These are phyloP conservation scores for Hyaloscypha variabilis DNA, from an alignment of 495 filamentous ascomycete species.

Conservation along the genomic window DNA sequence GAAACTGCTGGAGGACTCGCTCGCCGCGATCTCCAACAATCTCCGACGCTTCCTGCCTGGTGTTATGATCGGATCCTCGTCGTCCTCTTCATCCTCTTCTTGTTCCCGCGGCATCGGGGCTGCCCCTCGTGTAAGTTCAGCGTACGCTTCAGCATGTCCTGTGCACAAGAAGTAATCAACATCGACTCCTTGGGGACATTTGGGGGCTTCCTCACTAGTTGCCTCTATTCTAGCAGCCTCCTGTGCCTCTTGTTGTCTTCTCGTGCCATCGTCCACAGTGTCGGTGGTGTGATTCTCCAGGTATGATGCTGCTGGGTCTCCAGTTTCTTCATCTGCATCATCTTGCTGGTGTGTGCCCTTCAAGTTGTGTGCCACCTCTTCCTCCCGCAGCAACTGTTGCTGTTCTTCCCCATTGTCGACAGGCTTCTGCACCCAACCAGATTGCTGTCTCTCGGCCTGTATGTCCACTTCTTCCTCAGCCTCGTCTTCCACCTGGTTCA, in stretches of 20 bases:
- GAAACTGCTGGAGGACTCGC: constrained; percentile 16
- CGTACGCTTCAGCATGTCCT: not conserved
- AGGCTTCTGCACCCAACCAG: too few species aligned
- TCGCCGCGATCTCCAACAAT: constrained; percentile 12
- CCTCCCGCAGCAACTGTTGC: too few species aligned
- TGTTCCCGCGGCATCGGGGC: not conserved
- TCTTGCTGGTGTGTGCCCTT: not conserved
- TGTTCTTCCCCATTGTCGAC: too few species aligned
- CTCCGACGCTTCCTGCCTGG: constrained; percentile 20
- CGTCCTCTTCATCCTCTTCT: not conserved
- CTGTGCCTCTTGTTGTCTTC: not conserved
- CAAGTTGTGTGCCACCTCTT: too few species aligned
- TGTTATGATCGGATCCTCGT: constrained; percentile 5
- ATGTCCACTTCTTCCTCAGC: not conserved
- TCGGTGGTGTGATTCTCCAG: not conserved
- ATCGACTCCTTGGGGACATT: not conserved
- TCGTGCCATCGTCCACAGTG: not conserved
- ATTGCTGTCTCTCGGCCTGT: too few species aligned
- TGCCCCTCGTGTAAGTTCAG: not conserved
- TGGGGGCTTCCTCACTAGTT: not conserved
- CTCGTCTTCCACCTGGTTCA: not conserved
- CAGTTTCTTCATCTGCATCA: not conserved
- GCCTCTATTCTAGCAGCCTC: not conserved
- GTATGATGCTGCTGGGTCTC: not conserved
- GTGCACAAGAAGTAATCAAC: not conserved